Percentiles rank a stretch among this genome's conserved stretches.
Conservation (phyloP, 108 stramenopile genomes). For the Asterionellopsis glacialis region DNA sequence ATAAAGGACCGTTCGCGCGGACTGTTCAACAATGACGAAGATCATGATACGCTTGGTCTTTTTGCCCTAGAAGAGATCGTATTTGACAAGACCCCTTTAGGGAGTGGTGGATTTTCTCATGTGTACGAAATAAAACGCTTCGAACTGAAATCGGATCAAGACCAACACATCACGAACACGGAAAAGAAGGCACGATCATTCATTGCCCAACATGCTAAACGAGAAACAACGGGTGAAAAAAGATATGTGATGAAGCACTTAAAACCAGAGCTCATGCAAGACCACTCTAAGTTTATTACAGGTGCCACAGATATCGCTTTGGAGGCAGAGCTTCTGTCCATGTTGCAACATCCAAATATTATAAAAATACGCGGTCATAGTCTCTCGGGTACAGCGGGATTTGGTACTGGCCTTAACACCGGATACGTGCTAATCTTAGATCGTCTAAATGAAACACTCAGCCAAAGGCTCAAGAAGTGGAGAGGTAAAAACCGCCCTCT, state of each 20-base stretch:
- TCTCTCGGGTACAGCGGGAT: conserved; percentile 3
- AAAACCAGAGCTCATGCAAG: too few species aligned
- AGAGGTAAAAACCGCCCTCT: neutral
- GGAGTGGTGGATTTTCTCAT: too few species aligned
- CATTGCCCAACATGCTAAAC: conserved; percentile 39
- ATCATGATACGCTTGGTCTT: too few species aligned
- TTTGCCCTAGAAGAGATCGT: too few species aligned
- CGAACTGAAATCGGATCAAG: too few species aligned
- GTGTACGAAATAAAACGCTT: too few species aligned
- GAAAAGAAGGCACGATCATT: conserved; percentile 7
- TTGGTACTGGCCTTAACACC: neutral
- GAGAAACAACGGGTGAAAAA: neutral
- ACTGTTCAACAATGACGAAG: too few species aligned
- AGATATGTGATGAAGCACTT: too few species aligned
- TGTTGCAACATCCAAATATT: conserved; percentile 29
- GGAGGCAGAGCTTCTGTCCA: conserved; percentile 21
- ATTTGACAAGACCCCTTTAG: too few species aligned
- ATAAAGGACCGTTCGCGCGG: too few species aligned
- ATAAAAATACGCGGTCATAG: conserved; percentile 19
- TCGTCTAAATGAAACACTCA: conserved; percentile 42
- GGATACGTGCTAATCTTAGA: conserved; percentile 54
- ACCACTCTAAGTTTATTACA: conserved; percentile 7
- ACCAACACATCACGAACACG: too few species aligned
- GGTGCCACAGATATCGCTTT: conserved; percentile 28
- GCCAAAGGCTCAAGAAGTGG: conserved; percentile 33